Conservation (phyloP, 2,329 filamentous ascomycete species). For the Botrytis hyacinthi region DNA sequence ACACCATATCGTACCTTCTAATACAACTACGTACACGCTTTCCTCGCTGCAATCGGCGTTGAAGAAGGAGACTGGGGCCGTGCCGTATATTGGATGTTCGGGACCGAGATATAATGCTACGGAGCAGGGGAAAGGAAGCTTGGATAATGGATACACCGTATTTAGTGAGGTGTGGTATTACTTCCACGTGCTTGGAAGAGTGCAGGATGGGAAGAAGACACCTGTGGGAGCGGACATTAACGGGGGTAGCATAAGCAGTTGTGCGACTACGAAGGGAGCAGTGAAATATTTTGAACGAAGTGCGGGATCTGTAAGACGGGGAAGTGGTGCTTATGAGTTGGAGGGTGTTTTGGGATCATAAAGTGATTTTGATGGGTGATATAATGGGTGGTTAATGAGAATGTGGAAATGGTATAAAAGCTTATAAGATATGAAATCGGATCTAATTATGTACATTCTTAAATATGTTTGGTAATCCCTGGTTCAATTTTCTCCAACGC, state of each 20-base stretch:
- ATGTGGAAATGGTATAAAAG: background rate
- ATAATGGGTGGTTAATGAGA: background rate
- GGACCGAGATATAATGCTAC: constrained; percentile 62
- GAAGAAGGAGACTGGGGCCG: constrained; percentile 48
- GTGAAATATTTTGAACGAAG: constrained; percentile 55
- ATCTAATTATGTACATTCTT: background rate
- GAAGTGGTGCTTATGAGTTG: constrained; percentile 3
- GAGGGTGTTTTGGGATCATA: background rate
- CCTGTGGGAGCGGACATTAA: constrained; percentile 42
- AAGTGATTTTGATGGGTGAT: background rate
- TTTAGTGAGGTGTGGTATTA: constrained; percentile 67
- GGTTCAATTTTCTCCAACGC: constrained; percentile 46
- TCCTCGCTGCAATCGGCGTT: constrained; percentile 52
- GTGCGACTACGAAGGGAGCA: constrained; percentile 52
- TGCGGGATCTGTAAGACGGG: constrained; percentile 4
- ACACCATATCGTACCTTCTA: constrained; percentile 55
- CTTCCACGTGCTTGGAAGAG: constrained; percentile 56
- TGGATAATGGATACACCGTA: constrained; percentile 56
- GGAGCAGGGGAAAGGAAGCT: constrained; percentile 51
- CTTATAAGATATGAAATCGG: background rate
- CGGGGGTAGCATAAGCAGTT: constrained; percentile 51
- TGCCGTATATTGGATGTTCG: constrained; percentile 60
- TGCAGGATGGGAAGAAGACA: constrained; percentile 47
- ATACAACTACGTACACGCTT: constrained; percentile 56
- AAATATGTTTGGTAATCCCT: constrained; percentile 37